Conservation (phyloP, 1,284 basidiomycete genomes). For the Sutorius eximius region DNA sequence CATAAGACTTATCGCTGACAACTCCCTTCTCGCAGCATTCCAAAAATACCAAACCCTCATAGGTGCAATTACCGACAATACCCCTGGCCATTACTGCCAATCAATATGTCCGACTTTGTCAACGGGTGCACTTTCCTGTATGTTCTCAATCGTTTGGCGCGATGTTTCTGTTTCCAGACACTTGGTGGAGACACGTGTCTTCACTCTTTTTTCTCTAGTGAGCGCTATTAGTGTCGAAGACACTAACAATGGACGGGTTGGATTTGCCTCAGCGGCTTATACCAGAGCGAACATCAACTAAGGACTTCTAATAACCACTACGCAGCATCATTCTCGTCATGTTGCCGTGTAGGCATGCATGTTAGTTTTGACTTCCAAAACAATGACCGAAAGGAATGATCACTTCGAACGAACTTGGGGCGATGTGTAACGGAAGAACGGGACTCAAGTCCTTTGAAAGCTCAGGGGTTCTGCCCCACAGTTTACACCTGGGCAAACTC, state of each 20-base stretch:
- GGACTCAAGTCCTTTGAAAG: too few relatives aligned
- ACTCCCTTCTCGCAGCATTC: slow-evolving; percentile 38
- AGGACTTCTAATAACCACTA: background rate
- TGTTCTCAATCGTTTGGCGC: background rate
- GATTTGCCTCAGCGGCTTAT: slow-evolving; percentile 46
- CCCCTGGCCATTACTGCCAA: slow-evolving; percentile 37
- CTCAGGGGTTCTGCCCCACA: too few relatives aligned
- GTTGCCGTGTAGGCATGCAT: background rate
- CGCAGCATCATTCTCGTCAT: background rate
- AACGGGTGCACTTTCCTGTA: background rate
- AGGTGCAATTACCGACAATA: slow-evolving; percentile 47
- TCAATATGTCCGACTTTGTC: slow-evolving; percentile 34
- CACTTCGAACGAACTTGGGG: too few relatives aligned
- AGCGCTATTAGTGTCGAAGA: slow-evolving; percentile 54
- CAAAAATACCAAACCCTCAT: slow-evolving; percentile 48
- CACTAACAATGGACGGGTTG: slow-evolving; percentile 44
- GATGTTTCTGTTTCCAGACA: background rate
- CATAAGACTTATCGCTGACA: background rate
- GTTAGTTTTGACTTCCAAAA: too few relatives aligned
- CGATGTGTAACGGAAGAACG: too few relatives aligned
- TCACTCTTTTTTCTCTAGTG: slow-evolving; percentile 20
- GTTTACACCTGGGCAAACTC: too few relatives aligned
- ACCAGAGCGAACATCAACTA: slow-evolving; percentile 25
- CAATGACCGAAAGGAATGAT: too few relatives aligned
- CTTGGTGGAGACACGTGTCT: background rate